Conservation (phyloP, 345 rosid genomes). For the Reutealis trisperma region DNA sequence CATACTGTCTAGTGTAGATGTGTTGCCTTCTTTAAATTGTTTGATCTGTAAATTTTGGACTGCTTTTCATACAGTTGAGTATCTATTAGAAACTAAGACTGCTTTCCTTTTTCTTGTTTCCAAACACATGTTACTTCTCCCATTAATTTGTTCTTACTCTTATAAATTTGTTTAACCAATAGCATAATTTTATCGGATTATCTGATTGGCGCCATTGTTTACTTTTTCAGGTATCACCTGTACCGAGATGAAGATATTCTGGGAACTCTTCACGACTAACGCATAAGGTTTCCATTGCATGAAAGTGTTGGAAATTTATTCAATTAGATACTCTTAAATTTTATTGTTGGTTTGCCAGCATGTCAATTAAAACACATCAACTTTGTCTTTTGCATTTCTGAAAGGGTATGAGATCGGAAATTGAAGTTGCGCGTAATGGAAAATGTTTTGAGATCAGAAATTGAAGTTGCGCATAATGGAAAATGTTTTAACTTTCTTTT, state of each 20-base stretch:
- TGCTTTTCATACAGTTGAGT: background rate
- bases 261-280: slow-evolving; percentile 30
- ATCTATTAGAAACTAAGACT: background rate
- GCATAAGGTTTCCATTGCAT: background rate
- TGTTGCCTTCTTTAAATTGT: background rate
- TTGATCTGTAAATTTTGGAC: background rate
- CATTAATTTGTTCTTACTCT: background rate
- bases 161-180: background rate
- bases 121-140: background rate
- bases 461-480: background rate
- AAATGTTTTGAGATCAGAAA: background rate
- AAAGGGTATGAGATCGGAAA: background rate
- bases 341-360: background rate
- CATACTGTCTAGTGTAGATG: background rate
- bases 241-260: slow-evolving; percentile 32
- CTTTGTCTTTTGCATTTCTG: background rate
- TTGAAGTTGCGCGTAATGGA: background rate
- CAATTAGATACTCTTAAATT: too few species aligned
- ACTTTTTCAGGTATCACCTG: slow-evolving; percentile 27
- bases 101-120: background rate
- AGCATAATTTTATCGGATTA: background rate
- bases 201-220: background rate
- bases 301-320: background rate
- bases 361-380: background rate
- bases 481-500: background rate